phyloP scores from a whole-genome alignment of 176 grass and related monocot species.

The Triticum dicoccoides region DNA sequence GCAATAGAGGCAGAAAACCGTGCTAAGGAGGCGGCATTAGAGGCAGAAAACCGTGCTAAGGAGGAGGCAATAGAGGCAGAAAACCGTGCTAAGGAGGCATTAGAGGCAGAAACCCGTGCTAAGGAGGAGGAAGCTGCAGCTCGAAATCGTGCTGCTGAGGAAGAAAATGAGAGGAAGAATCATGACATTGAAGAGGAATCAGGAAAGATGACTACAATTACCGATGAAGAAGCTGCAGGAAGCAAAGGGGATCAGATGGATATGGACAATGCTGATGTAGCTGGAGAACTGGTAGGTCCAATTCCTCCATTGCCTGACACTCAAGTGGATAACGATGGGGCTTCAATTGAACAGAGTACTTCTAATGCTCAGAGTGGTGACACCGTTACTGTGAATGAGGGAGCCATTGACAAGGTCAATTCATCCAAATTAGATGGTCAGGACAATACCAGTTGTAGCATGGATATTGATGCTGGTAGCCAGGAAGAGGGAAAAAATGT shows the following conservation, averaged over 20 bases:
- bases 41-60: neutral
- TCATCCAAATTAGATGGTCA: neutral
- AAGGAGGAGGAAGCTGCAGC: neutral
- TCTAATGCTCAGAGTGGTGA: neutral
- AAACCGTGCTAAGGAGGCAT: neutral
- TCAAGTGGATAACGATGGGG: neutral
- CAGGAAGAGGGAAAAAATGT: constrained; percentile 2
- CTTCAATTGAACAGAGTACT: neutral
- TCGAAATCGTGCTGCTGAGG: constrained; percentile 1
- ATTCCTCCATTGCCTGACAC: constrained; percentile 23
- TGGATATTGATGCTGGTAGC: neutral
- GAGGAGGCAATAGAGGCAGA: neutral
- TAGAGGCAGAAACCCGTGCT: too few relatives aligned
- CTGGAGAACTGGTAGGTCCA: constrained; percentile 25
- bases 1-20: neutral
- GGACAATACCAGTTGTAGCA: neutral
- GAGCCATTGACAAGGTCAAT: neutral
- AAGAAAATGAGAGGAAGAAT: constrained; percentile 26
- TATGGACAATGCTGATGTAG: constrained; percentile 16
- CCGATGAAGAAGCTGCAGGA: constrained; percentile 24
- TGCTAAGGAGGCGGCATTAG: constrained; percentile 19
- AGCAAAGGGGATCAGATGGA: constrained; percentile 27
- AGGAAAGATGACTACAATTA: neutral
- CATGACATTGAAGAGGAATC: neutral
- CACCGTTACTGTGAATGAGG: neutral